Evolutionary conservation across 1,284 basidiomycete species (phyloP).

Genomic region (Moniliella sp.): DNA sequence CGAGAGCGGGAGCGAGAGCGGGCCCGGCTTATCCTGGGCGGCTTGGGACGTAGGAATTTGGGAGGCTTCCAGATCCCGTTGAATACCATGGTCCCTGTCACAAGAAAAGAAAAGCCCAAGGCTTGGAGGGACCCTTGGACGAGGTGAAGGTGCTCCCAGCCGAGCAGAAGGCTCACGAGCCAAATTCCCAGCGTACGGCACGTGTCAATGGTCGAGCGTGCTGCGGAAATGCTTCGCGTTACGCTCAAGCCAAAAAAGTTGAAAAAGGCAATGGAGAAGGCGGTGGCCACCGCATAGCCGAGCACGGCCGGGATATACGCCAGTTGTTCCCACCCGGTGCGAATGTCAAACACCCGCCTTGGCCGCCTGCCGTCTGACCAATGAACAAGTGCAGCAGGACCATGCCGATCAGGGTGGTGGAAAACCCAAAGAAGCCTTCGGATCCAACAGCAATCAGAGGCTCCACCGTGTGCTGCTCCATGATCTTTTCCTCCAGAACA

Average conservation of each 20-base stretch:
- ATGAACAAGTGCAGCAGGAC: conserved; percentile 45
- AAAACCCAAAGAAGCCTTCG: conserved; percentile 73
- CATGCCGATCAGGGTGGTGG: conserved; percentile 53
- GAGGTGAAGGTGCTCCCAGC: conserved; percentile 73
- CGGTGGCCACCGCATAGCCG: conserved; percentile 47
- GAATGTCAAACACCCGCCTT: conserved; percentile 67
- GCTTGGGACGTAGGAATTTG: too few species aligned
- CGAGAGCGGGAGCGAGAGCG: too few species aligned
- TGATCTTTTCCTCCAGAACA: conserved; percentile 67
- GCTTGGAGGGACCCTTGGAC: conserved; percentile 69
- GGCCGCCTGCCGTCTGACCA: conserved; percentile 38
- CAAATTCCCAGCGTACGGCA: conserved; percentile 78
- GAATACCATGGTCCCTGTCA: conserved; percentile 43
- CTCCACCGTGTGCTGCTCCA: conserved; percentile 62
- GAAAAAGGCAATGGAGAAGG: conserved; percentile 56
- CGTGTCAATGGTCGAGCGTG: conserved; percentile 56
- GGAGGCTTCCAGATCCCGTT: conserved; percentile 30
- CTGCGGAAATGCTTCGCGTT: conserved; percentile 41
- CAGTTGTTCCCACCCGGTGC: conserved; percentile 74
- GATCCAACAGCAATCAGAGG: conserved; percentile 82
- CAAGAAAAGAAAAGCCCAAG: conserved; percentile 65
- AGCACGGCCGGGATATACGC: conserved; percentile 55
- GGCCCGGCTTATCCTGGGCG: too few species aligned
- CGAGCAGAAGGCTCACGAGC: conserved; percentile 25
- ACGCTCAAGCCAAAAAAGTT: conserved; percentile 87